These are phyloP conservation scores for Blastomyces percursus DNA, from an alignment of 2,329 filamentous ascomycete species.

Conservation along the genomic window DNA sequence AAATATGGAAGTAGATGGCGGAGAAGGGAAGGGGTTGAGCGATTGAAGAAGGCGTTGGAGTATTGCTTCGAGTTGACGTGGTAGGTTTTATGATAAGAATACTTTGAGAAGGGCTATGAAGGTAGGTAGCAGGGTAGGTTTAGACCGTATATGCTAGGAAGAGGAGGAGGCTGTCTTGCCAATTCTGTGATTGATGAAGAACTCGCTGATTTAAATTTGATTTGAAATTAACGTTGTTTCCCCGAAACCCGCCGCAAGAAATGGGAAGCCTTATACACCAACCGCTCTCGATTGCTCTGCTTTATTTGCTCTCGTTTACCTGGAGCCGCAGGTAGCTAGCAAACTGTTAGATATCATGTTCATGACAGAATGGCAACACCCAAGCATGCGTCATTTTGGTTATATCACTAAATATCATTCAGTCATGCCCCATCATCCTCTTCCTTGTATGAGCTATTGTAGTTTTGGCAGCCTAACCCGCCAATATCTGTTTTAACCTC, in stretches of 20 bases:
- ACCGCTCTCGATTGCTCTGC: not conserved
- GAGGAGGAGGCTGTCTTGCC: not conserved
- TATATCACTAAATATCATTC: not conserved
- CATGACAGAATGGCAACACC: not conserved
- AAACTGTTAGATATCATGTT: not conserved
- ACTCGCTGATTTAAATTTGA: not conserved
- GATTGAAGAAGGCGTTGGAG: not conserved
- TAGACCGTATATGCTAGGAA: not conserved
- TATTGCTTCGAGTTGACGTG: not conserved
- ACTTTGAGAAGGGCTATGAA: not conserved
- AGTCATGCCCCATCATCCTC: not conserved
- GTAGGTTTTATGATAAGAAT: not conserved
- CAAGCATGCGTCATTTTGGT: not conserved
- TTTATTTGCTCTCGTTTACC: not conserved
- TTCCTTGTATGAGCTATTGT: not conserved
- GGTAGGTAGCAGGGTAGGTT: not conserved
- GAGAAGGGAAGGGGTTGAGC: not conserved
- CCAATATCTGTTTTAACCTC: not conserved
- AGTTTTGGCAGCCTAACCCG: not conserved
- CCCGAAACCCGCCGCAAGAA: not conserved
- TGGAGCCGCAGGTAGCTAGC: not conserved
- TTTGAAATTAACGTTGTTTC: not conserved
- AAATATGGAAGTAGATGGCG: slow-evolving; percentile 15
- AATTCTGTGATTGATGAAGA: not conserved
- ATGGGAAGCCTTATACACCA: not conserved